Evolutionary conservation across 257 asterid species (phyloP), one percentile per base, ranked within the genome.

Genomic region (Nicotiana attenuata): DNA sequence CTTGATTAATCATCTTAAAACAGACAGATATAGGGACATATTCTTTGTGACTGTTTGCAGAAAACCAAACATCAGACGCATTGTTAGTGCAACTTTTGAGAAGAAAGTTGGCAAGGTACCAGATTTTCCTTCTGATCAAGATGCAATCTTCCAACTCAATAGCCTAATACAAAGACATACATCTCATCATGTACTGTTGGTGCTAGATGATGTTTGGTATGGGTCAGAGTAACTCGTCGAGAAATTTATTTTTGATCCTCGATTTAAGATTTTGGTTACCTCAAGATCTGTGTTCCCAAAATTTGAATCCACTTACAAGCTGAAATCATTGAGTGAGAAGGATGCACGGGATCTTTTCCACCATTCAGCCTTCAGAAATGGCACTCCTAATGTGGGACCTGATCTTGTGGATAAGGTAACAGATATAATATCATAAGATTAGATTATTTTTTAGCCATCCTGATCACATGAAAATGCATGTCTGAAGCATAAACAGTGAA

Each of bases 181-280:
- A 29, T 73, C 60, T 1, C 14, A 41, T 28, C 87, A 87, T 31
- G 47, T 65, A 22, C 66, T 87, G 71, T 77, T 87, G 53, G 90
- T 87, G 65, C 82, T 87, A 50, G 90, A 87, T 63, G 90, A 87
- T 83, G 88, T 87, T 22, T 83, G 86, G 88, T 57, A 65, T 14
- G 81, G 65, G n/a, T 71, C 88, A 47, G 87, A 85, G 5, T 81
- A 75, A 4, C 16, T 85, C 13, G 60, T 87, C 29, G 83, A 83
- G 82, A 47, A 81, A 16, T 68, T 87, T 33, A 76, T 50, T 31
- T 65, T 85, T 10, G 19, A 79, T 60, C 84, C 63, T 22, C 76
- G 77, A 10, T 83, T 76, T 80, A 87, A 83, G 63, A 59, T 87
- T 68, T 57, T 87, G 85, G 87, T 85, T 19, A 87, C 88, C 65